Evolutionary conservation across 2,329 filamentous ascomycete species (phyloP).

Genomic region (Dichotomopilus funicola): DNA sequence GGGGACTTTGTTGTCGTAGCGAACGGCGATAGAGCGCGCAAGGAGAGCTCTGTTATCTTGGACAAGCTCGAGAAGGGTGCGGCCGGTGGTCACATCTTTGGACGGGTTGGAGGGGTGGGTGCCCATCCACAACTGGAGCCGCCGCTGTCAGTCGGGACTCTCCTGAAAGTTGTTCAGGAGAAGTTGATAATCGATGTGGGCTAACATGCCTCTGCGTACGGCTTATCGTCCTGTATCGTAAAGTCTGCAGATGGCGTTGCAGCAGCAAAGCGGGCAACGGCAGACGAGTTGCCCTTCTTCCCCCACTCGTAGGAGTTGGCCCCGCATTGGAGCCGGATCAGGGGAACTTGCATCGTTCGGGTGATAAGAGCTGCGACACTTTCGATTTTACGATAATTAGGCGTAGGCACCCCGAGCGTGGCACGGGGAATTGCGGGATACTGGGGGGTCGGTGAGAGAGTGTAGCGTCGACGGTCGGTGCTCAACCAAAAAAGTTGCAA

Average conservation of each 20-base stretch:
- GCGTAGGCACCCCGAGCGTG: no score
- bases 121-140: slow-evolving; percentile 87
- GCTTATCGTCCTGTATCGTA: slow-evolving; percentile 74
- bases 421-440: no score
- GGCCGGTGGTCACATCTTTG: slow-evolving; percentile 76
- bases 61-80: slow-evolving; percentile 79
- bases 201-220: slow-evolving; percentile 78
- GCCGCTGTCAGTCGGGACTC: background rate
- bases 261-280: slow-evolving; percentile 82
- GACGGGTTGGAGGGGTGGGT: slow-evolving; percentile 95
- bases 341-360: slow-evolving; percentile 61
- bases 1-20: slow-evolving; percentile 76
- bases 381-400: no score
- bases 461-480: no score
- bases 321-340: slow-evolving; percentile 81
- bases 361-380: no score
- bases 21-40: slow-evolving; percentile 62
- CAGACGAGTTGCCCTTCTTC: slow-evolving; percentile 80
- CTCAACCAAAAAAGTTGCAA: no score
- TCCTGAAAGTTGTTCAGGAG: no score
- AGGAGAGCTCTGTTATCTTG: slow-evolving; percentile 80
- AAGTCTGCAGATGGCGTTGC: slow-evolving; percentile 73
- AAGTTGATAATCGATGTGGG: slow-evolving; percentile 9
- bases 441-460: no score
- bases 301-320: slow-evolving; percentile 99